Evolutionary conservation across 1,284 basidiomycete species (phyloP).

Genomic region (Tylopilus sp.): DNA sequence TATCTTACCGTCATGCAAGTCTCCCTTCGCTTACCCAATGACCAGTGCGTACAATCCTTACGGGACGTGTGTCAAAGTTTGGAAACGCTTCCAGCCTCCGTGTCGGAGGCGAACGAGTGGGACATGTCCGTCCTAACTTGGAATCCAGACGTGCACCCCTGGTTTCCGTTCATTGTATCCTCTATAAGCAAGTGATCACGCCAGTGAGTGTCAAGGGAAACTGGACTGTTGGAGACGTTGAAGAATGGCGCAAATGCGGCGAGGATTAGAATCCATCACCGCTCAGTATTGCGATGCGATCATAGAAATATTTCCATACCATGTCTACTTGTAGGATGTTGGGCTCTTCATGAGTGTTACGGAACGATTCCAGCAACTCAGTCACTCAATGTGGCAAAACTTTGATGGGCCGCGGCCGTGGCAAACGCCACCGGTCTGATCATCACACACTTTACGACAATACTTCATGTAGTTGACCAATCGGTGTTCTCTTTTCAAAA

Average conservation of each 20-base stretch:
- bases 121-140: conserved; percentile 49
- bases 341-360: too few species aligned
- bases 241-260: neutral
- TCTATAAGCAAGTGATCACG: neutral
- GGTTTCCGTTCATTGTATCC: conserved; percentile 49
- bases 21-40: neutral
- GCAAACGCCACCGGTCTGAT: too few species aligned
- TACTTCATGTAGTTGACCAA: too few species aligned
- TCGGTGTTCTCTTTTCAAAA: too few species aligned
- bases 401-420: too few species aligned
- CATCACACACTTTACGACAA: too few species aligned
- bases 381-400: too few species aligned
- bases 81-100: conserved; percentile 43
- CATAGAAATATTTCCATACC: neutral
- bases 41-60: conserved; percentile 43
- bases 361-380: too few species aligned
- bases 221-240: neutral
- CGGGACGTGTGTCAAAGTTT: conserved; percentile 41
- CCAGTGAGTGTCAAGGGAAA: neutral
- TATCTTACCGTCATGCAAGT: too few species aligned
- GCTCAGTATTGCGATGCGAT: too few species aligned
- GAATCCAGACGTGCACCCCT: conserved; percentile 56
- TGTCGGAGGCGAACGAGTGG: conserved; percentile 40
- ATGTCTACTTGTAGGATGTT: neutral
- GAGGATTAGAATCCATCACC: neutral